Evolutionary conservation across 192 early-diverging fungal genomes (phyloP).

Genomic region (Pilobolus umbonatus): DNA sequence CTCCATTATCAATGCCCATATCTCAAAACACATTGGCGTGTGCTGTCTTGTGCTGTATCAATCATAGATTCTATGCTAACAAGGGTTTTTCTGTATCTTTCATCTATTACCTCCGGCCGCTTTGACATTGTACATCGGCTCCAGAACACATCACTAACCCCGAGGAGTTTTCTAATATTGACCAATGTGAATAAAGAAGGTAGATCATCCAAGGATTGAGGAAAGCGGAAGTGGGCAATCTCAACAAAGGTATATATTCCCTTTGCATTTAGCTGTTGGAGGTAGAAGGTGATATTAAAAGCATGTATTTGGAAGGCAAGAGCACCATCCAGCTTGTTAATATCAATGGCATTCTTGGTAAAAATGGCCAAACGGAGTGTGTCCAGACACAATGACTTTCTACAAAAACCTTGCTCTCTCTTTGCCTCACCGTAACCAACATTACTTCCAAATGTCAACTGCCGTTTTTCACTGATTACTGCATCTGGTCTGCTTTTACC

Average conservation of each 20-base stretch:
- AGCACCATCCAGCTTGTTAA: constrained; percentile 10
- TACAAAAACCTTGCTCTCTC: not conserved
- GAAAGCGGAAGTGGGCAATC: constrained; percentile 3
- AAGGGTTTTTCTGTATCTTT: constrained; percentile 2
- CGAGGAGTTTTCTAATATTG: constrained; percentile 3
- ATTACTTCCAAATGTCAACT: constrained; percentile 4
- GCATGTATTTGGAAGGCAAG: constrained; percentile 21
- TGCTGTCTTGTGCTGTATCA: not conserved
- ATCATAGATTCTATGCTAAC: not conserved
- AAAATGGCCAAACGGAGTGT: constrained; percentile 13
- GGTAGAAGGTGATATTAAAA: constrained; percentile 5
- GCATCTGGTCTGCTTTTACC: constrained; percentile 14
- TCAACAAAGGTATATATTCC: constrained; percentile 7
- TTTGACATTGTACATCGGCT: constrained; percentile 4
- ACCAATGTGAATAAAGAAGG: constrained; percentile 7
- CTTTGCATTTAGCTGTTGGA: not conserved
- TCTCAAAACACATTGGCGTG: not conserved
- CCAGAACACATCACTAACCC: constrained; percentile 7
- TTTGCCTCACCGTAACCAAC: constrained; percentile 23
- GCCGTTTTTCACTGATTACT: constrained; percentile 5
- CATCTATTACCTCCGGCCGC: not conserved
- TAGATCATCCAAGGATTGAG: constrained; percentile 8
- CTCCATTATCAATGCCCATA: constrained; percentile 5
- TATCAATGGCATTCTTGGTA: constrained; percentile 13
- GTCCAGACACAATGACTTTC: not conserved